These are phyloP conservation scores for Symbiodinium natans DNA, from an alignment of 73 alveolate genomes.

Conservation along the genomic window DNA sequence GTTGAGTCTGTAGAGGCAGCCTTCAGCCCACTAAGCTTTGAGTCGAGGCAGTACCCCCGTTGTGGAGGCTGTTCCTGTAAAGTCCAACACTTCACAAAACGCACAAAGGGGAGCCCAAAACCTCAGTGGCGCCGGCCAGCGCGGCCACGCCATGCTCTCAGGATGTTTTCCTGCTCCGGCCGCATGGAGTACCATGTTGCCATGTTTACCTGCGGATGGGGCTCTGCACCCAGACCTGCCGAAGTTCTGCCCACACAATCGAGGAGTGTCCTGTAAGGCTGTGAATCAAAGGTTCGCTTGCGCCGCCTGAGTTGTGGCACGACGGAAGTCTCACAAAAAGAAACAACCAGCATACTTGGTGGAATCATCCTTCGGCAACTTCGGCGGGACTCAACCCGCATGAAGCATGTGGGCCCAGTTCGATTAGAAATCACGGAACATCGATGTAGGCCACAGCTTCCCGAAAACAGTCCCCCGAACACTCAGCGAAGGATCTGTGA, in stretches of 20 bases:
- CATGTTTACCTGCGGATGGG: background rate
- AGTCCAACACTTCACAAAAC: no score
- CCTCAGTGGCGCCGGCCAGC: background rate
- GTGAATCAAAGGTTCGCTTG: no score
- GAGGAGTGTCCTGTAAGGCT: no score
- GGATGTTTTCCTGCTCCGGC: constrained; percentile 13
- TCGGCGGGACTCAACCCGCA: background rate
- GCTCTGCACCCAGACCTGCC: background rate
- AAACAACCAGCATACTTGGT: background rate
- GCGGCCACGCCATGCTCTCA: background rate
- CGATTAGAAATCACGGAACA: background rate
- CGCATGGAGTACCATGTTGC: background rate
- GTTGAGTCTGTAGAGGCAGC: constrained; percentile 6
- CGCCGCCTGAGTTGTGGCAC: no score
- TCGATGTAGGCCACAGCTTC: constrained; percentile 8
- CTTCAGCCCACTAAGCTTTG: background rate
- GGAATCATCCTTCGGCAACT: background rate
- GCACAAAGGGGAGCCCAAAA: background rate
- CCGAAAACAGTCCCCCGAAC: background rate
- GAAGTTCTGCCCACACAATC: background rate
- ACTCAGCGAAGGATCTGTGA: constrained; percentile 11
- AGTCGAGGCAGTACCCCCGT: background rate
- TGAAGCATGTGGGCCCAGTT: constrained; percentile 5
- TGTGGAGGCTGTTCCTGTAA: no score
- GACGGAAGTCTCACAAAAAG: no score